Evolutionary conservation across 2,329 filamentous ascomycete species (phyloP), one percentile per base, ranked within the genome.

Genomic region (Chrysoporthe cubensis): DNA sequence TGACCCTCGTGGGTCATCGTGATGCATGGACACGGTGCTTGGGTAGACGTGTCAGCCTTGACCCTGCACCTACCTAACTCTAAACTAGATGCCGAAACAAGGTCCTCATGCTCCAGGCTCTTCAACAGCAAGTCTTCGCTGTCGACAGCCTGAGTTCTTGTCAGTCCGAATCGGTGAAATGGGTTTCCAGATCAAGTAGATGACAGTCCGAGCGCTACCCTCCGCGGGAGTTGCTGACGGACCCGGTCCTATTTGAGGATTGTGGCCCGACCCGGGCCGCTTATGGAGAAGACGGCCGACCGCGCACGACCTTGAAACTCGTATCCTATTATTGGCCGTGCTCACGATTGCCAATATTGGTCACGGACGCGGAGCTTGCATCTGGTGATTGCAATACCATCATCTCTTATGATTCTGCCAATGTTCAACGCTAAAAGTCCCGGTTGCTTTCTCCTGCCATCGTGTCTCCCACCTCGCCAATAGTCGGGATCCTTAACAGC

Each of bases 241-340:
- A 18, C 54, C 54, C 32, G 54, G 54, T 13, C 18, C 34, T n/a
- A 32, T 57, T 40, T 57, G 32, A 57, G 54, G 32, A 57, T 57
- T 14, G 54, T 57, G 54, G 54, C 34, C 54, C 54, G 54, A 57
- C 32, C 34, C 34, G 54, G 54, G 32, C 54, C 32, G 54, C 54
- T 57, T 57, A 57, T 32, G 7, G 54, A 34, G 16, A 37, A 46
- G 18, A 37, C 32, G 54, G 54, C 34, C 54, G 54, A 40, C 32
- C 18, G 16, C 34, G 16, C 32, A 7, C 54, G 34, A 40, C 54
- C 54, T 57, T 40, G 34, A 40, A n/a, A 40, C 34, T 40, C 54
- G 54, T 57, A 40, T 57, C 54, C 54, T 57, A 21, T 57, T 57
- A 57, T 9, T 18, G 54, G 32, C 34, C 16, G 34, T 40, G 54